Evolutionary conservation across 768 basidiomycete genomes (phyloP).

Genomic region (Boletus sensibilis): DNA sequence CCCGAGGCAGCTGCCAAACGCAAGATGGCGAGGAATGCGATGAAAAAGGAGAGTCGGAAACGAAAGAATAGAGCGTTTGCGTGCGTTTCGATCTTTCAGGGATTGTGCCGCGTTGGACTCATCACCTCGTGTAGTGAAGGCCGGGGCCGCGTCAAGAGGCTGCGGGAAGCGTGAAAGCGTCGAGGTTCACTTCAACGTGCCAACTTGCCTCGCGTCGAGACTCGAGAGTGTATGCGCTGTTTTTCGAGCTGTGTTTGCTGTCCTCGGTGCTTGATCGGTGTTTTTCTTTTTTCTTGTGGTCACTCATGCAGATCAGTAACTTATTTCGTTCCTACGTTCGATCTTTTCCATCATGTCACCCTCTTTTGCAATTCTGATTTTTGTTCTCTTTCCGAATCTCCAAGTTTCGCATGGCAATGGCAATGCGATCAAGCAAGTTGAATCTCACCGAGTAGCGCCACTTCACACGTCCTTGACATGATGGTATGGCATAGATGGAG

Average conservation of each 20-base stretch:
- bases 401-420: not conserved
- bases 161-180: conserved; percentile 31
- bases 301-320: not conserved
- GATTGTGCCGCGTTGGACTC: not conserved
- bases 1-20: conserved; percentile 76
- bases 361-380: not conserved
- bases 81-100: conserved; percentile 42
- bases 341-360: not conserved
- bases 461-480: not conserved
- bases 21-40: conserved; percentile 64
- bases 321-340: not conserved
- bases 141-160: conserved; percentile 48
- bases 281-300: not conserved
- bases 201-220: not conserved
- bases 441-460: not conserved
- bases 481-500: not conserved
- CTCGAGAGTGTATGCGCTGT: not conserved
- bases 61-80: conserved; percentile 61
- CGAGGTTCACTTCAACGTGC: too few species aligned
- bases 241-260: too few species aligned
- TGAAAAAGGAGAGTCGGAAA: conserved; percentile 86
- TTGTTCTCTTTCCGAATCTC: too few species aligned
- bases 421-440: too few species aligned
- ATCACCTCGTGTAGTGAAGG: conserved; percentile 38
- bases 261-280: not conserved